Evolutionary conservation across 2,329 filamentous ascomycete species (phyloP), one percentile per base, ranked within the genome.

Genomic region (Parascedosporium putredinis): DNA sequence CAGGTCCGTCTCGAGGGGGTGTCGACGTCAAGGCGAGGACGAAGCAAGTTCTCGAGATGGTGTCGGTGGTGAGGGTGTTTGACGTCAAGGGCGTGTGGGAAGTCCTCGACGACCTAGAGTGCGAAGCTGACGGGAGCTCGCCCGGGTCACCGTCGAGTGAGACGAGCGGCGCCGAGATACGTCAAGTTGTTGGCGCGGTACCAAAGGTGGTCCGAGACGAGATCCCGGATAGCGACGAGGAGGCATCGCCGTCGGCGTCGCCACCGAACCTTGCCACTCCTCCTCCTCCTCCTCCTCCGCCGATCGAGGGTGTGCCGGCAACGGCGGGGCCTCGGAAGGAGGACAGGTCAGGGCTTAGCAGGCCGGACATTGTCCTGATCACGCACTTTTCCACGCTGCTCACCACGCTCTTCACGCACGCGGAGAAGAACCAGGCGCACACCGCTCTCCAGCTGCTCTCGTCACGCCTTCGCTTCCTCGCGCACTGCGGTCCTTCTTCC

Each of bases 21-120:
- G 54, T 54, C 6, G 47, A 42, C 2, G 58, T 52, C 45, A 49
- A 25, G 12, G 45, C 16, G 6, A 58, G 57, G 27, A 57, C 68
- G 24, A 65, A 59, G 47, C 55, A 57, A 2, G 68, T 65, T 51
- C 62, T 83, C 3, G 72, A 75, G 43, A 65, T 66, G 43, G 71
- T 81, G 3, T 68, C 72, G 27, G 66, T 83, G 24, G 75, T 75
- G 22, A 67, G 74, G 22, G 70, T 82, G 1, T 83, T 83, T 55
- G 77, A 81, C 52, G 55, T 79, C 9, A 70, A 79, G 43, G 79
- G 79, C 0, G 55, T 83, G 16, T 73, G 68, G 68, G 76, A 82
- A 58, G 76, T 76, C 1, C 56, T 83, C 29, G 62, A 59, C 2
- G 79, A 83, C 55, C 55, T 79, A 31, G 67, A 71, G 10, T 48